Base-by-base conservation (phyloP, 805 yeast genomes). In the Cyberlindnera lachancei region DNA sequence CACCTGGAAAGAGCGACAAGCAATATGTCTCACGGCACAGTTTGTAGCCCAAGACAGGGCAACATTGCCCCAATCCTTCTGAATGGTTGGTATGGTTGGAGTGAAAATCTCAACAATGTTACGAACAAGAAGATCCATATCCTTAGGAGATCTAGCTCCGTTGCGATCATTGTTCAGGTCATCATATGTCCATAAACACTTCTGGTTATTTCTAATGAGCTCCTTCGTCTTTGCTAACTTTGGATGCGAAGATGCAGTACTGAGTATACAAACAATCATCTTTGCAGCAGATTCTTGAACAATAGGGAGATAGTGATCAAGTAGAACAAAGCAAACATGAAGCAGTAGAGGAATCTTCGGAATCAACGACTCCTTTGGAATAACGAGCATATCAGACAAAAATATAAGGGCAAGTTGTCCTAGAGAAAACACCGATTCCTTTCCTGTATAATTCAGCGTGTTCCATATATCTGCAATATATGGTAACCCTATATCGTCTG, bases 31-130 rank as follows among this genome's bases (percentile, higher is more conserved):
- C 2, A 90, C 97, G 3, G 96, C 94, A 61, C 97, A 92, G 2
- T 95, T 79, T 0, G 98, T 92, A 0, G 98, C 96, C 98, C 98
- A 92, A 18, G 70, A 67, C 22, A 94, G 63, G 0, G 97, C 80
- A 4, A 73, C 75, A 21, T 79, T 63, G 31, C 94, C 79, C 98
- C 98, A 92, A 31, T 79, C 83, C 25, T 71, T 71, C 51, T 81
- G 94, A 25, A 87, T 61, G 10, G 48, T 57, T 1, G 77, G 71
- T 16, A 60, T 56, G 0, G 64, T 55, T 0, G 65, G 59, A 7
- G 61, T 41, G 44, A 86, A 75, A 1, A 82, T 65, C 16, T 67
- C 70, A 23, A 86, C 53, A 3, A 81, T 68, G 35, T 72, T 70
- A 38, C 87, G 60, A 3, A 83, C 76, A 39, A 88, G 58, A 8